These are phyloP conservation scores for Clitopilus hobsonii DNA, from an alignment of 768 basidiomycete genomes.

Conservation along the genomic window DNA sequence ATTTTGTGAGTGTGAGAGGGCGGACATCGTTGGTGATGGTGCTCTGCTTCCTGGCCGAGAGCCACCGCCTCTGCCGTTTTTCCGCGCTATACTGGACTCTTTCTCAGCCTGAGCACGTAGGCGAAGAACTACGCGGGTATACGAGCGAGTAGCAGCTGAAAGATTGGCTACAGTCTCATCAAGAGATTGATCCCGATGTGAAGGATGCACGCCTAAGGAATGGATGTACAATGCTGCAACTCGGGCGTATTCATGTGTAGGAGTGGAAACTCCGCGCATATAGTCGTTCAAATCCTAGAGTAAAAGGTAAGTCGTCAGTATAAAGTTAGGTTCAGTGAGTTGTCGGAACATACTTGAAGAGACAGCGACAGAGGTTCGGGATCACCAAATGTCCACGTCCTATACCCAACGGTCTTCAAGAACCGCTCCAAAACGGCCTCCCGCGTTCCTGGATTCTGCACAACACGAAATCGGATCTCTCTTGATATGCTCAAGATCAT, in stretches of 20 bases:
- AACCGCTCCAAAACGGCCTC: conserved; percentile 69
- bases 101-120: conserved; percentile 78
- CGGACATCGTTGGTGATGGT: conserved; percentile 57
- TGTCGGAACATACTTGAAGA: conserved; percentile 44
- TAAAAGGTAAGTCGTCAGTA: conserved; percentile 3
- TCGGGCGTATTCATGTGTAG: conserved; percentile 66
- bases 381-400: conserved; percentile 56
- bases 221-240: conserved; percentile 57
- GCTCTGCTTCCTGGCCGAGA: conserved; percentile 52
- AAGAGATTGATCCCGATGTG: conserved; percentile 34
- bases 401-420: conserved; percentile 68
- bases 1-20: conserved; percentile 41
- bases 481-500: conserved; percentile 53
- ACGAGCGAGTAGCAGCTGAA: conserved; percentile 64
- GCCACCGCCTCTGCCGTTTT: conserved; percentile 12
- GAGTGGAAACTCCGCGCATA: conserved; percentile 74
- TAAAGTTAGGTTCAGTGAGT: background rate
- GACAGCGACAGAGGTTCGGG: conserved; percentile 61
- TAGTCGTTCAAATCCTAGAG: conserved; percentile 75
- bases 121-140: conserved; percentile 75
- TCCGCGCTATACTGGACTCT: conserved; percentile 25
- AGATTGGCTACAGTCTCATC: conserved; percentile 43
- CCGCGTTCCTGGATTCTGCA: conserved; percentile 43
- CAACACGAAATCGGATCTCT: conserved; percentile 43
- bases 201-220: conserved; percentile 36